These are phyloP conservation scores for Xerocomus potaroensis DNA, from an alignment of 768 basidiomycete species.

Conservation along the genomic window DNA sequence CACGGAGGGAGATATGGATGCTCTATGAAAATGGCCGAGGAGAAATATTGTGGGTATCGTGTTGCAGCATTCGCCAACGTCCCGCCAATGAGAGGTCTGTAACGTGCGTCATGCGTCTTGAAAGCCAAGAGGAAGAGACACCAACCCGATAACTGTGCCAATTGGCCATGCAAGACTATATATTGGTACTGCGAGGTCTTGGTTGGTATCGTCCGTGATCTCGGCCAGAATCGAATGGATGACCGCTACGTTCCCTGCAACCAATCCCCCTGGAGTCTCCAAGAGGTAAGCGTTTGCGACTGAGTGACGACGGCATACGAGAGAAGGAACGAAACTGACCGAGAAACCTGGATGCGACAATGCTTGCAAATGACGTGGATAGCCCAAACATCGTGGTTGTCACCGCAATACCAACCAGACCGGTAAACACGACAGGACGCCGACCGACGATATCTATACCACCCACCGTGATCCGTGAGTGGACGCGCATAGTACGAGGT, in stretches of 20 bases:
- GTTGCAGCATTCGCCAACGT: slow-evolving; percentile 17
- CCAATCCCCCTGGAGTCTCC: slow-evolving; percentile 47
- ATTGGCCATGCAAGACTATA: slow-evolving; percentile 56
- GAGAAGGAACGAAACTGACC: slow-evolving; percentile 31
- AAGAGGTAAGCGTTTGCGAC: neutral
- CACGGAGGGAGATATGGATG: slow-evolving; percentile 18
- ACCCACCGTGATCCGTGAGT: neutral
- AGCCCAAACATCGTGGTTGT: slow-evolving; percentile 52
- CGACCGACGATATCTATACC: slow-evolving; percentile 52
- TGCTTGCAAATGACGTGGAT: slow-evolving; percentile 43
- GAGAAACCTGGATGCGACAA: slow-evolving; percentile 50
- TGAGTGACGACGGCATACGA: neutral
- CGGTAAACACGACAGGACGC: slow-evolving; percentile 54
- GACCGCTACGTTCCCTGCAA: slow-evolving; percentile 59
- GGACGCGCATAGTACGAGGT: too few species aligned
- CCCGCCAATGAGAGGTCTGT: slow-evolving; percentile 22
- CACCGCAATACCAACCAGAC: slow-evolving; percentile 47
- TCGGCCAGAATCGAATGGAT: slow-evolving; percentile 59
- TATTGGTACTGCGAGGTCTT: slow-evolving; percentile 53
- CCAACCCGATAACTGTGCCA: slow-evolving; percentile 52
- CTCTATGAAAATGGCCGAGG: slow-evolving; percentile 10
- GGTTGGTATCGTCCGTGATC: slow-evolving; percentile 59
- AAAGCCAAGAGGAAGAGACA: neutral
- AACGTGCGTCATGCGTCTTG: neutral
- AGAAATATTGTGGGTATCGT: slow-evolving; percentile 10